Base-by-base conservation (phyloP, 495 filamentous ascomycete genomes). In the Darksidea phi region DNA sequence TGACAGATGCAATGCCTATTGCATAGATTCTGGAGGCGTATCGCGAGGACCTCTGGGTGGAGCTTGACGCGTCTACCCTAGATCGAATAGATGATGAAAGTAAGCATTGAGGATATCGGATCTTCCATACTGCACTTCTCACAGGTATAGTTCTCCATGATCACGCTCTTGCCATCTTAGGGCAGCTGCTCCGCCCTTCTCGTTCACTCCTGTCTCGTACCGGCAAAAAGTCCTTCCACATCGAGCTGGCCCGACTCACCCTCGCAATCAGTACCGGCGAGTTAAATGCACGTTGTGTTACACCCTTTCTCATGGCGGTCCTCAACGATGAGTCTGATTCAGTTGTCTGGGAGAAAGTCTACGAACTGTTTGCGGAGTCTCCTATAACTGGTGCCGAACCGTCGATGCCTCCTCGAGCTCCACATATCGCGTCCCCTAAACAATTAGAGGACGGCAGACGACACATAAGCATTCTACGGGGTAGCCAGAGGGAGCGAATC, bases 301-400 rank as follows among this genome's bases (percentile, higher is more conserved):
- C 26, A 52, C 60, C 60, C 5, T 53, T 63, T 26, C 54, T 63
- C 45, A 18, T 8, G 12, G 45, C 60, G 18, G 46, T 58, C 45
- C 32, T 63, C 28, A 48, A 51, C 17, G 42, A 63, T 58, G 54
- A 57, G 32, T 7, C 53, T 21, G 47, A 63, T 32, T 15, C 17
- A 6, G 17, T 52, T 52, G 45, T 63, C 42, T 63, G 53, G 60
- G 45, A 52, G 1, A 58, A 63, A 37, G 60, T 57, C 15, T 63
- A 63, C 34, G 46, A 52, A 10, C 28, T 32, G n/a, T n/a, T n/a
- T n/a, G n/a, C n/a, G n/a, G n/a, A n/a, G n/a, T n/a, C n/a, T n/a
- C n/a, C n/a, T n/a, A n/a, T n/a, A n/a, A n/a, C n/a, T n/a, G n/a
- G n/a, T n/a, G n/a, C n/a, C n/a, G n/a, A n/a, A n/a, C n/a, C n/a